Evolutionary conservation across 805 yeast genomes (phyloP).

Genomic region (Blastobotrys chiropterorum): DNA sequence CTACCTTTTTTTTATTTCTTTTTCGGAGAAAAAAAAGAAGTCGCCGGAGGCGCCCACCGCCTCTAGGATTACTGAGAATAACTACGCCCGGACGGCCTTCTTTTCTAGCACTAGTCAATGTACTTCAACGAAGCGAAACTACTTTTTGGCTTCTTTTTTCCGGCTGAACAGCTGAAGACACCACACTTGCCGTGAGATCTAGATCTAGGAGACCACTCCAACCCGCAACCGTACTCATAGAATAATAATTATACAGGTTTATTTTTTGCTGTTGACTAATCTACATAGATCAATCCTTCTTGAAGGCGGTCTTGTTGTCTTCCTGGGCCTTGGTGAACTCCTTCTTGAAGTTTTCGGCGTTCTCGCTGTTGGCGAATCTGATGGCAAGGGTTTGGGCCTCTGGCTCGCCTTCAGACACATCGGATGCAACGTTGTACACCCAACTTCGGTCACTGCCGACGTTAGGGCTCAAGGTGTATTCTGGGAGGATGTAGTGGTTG

Average conservation of each 20-base stretch:
- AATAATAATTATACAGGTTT: neutral
- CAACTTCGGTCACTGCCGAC: conserved; percentile 97
- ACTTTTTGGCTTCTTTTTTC: too few relatives aligned
- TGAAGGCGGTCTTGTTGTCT: conserved; percentile 43
- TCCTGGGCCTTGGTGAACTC: conserved; percentile 82
- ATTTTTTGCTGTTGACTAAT: neutral
- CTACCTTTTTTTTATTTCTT: too few relatives aligned
- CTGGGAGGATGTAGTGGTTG: conserved; percentile 74
- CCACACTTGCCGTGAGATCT: too few relatives aligned
- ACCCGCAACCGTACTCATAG: neutral
- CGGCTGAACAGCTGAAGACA: too few relatives aligned
- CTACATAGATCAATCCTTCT: neutral
- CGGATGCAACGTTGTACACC: conserved; percentile 95
- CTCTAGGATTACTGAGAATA: too few relatives aligned
- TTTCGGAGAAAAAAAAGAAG: too few relatives aligned
- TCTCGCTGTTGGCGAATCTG: conserved; percentile 58
- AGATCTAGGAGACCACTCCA: neutral
- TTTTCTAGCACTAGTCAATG: too few relatives aligned
- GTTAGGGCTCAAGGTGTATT: conserved; percentile 79
- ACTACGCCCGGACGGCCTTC: too few relatives aligned
- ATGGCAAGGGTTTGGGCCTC: conserved; percentile 96
- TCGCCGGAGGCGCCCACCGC: too few relatives aligned
- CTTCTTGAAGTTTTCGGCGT: conserved; percentile 93
- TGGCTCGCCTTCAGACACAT: conserved; percentile 90
- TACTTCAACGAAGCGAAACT: too few relatives aligned